Evolutionary conservation across 345 rosid species (phyloP), one percentile per base, ranked within the genome.

Genomic region (Cardamine resedifolia): DNA sequence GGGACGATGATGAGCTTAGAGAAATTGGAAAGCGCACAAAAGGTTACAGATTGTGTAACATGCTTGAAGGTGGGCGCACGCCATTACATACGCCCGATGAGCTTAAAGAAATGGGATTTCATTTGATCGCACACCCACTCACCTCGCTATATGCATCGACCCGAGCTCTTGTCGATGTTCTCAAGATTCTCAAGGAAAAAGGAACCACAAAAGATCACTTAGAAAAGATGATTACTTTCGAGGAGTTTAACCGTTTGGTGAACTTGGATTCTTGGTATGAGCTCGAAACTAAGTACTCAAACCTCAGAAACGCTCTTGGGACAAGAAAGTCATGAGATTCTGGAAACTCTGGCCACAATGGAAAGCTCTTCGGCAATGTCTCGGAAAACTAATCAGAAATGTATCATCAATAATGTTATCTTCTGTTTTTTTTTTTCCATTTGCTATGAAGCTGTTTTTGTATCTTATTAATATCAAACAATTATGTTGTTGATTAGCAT

Each of bases 61-160:
- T 83, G 88, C 58, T 83, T 50, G 88, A 83, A 84, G 85, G 88
- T 19, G 87, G 90, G 18, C 65, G 70, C 3, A 84, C 88, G 3
- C 86, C 86, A 2, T 69, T 86, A 75, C 87, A 77, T 63, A 61
- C 77, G 0, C 86, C 88, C n/a, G 79, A 84, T 72, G 85, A 86
- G 80, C 81, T 84, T 51, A 84, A 78, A 58, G 84, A 66, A 24
- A 81, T 84, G 86, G 83, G 86, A 0, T 86, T 84, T 62, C 81
- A 82, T 28, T 60, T 70, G 62, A 64, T 77, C 16, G 70, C 68
- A 66, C 68, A 63, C 52, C 55, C 78, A 2, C 45, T 75, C 10
- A 75, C 81, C 1, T 70, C 83, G 3, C 78, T 82, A 23, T 82
- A 82, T 44, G 85, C 86, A n/a, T 77, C 86, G 0, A 68, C 86